Base-by-base conservation (phyloP, 768 basidiomycete species). In the Collybia nuda region DNA sequence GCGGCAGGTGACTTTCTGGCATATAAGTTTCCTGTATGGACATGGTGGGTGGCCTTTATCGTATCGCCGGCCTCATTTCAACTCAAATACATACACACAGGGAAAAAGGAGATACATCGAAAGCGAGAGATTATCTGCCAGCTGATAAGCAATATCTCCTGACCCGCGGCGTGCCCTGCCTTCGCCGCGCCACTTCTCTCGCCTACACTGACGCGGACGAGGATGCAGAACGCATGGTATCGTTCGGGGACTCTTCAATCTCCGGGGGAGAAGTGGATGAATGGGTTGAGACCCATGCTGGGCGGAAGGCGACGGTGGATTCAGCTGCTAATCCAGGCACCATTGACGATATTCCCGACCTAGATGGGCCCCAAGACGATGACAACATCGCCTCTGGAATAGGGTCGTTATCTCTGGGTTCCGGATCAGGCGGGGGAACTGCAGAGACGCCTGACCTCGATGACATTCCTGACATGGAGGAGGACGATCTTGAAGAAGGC, bases 401-500 rank as follows among this genome's bases (percentile, higher is more conserved):
- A 29, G 71, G 72, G 15, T 70, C 65, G 21, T 49, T 85, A 53
- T 77, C 77, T 14, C 58, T 85, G n/a, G 67, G 67, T 48, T 68
- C 61, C 0, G 56, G 51, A 50, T 68, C 61, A 0, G 56, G 51
- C 12, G 63, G 49, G 22, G 62, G 66, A 38, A 68, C 69, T 19
- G 66, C 66, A 19, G 87, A 86, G 54, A 92, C 88, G n/a, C 93
- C 93, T 22, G 86, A 98, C 75, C 77, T 98, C 59, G 94, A 96
- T 64, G 94, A 98, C 68, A 98, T 98, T 48, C 97, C 97, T 4
- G 97, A 98, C 73, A 97, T 99, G 93, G 94, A 97, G 66, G 93
- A 94, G 62, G 94, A 93, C n/a, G 82, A 83, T 56, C 77, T 95
- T 32, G 95, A 88, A 59, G 93, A 81, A 9, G 89, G 84, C 26